Evolutionary conservation across 2,329 filamentous ascomycete species (phyloP).

Genomic region (Torrubiella hemipterigena): DNA sequence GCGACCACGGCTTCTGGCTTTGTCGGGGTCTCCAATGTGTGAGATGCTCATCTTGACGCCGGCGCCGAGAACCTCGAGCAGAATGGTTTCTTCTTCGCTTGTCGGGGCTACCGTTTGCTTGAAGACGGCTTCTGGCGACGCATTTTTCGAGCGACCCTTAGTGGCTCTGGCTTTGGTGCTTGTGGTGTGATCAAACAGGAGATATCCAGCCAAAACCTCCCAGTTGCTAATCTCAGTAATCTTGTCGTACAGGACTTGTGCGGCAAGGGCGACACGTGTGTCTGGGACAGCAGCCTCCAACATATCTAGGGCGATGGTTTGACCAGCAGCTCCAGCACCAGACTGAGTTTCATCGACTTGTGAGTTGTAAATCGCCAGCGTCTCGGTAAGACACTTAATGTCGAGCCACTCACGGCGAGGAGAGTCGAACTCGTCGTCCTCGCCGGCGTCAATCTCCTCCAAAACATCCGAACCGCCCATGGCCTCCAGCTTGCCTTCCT

Average conservation of each 20-base stretch:
- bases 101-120: constrained; percentile 62
- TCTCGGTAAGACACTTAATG: constrained; percentile 80
- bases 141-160: constrained; percentile 38
- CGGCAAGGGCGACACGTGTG: constrained; percentile 74
- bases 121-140: constrained; percentile 46
- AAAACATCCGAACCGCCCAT: constrained; percentile 69
- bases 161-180: constrained; percentile 37
- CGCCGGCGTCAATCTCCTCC: constrained; percentile 60
- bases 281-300: constrained; percentile 56
- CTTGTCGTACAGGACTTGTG: constrained; percentile 74
- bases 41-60: constrained; percentile 65
- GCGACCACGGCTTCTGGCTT: constrained; percentile 41
- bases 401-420: constrained; percentile 80
- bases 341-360: constrained; percentile 48
- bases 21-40: constrained; percentile 53
- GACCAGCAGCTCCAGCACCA: constrained; percentile 27
- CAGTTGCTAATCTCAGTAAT: constrained; percentile 73
- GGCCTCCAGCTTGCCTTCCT: constrained; percentile 69
- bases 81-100: constrained; percentile 66
- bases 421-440: constrained; percentile 65
- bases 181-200: constrained; percentile 81
- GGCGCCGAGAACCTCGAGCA: constrained; percentile 78
- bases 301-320: constrained; percentile 40
- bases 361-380: constrained; percentile 68
- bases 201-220: constrained; percentile 80